phyloP scores from a whole-genome alignment of 805 yeast species.

The Ogataea nonfermentans region DNA sequence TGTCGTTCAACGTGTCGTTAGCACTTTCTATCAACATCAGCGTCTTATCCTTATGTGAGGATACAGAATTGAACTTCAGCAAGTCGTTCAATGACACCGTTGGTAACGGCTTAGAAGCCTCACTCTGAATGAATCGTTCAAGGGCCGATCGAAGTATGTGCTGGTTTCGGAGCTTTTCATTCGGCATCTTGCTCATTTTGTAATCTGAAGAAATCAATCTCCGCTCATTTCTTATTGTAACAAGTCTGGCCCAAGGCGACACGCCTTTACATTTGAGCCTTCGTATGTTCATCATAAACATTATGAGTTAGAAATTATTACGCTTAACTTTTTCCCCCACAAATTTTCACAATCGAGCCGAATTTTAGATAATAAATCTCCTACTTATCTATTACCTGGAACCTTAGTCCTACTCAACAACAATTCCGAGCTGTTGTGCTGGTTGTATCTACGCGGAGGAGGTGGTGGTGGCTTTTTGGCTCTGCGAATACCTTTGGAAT shows the following conservation, averaged over 20 bases:
- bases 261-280: not conserved
- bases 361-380: not conserved
- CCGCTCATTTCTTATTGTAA: no score
- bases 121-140: conserved; percentile 57
- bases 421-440: conserved; percentile 17
- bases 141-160: conserved; percentile 30
- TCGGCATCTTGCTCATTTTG: conserved; percentile 1
- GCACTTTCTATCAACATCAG: conserved; percentile 43
- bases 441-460: conserved; percentile 17
- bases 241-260: no score
- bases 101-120: conserved; percentile 52
- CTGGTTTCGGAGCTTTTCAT: conserved; percentile 11
- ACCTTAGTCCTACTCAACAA: conserved; percentile 21
- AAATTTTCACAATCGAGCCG: no score
- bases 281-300: conserved; percentile 3
- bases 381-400: conserved; percentile 3
- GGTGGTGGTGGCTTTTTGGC: conserved; percentile 24
- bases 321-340: not conserved
- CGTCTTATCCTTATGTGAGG: conserved; percentile 30
- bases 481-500: conserved; percentile 12
- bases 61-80: conserved; percentile 41
- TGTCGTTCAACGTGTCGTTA: conserved; percentile 52
- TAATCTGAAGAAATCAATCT: not conserved
- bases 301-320: not conserved
- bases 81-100: conserved; percentile 51